Evolutionary conservation across 352 stramenopile species (phyloP), one percentile per base, ranked within the genome.

Genomic region (Phytophthora melonis): DNA sequence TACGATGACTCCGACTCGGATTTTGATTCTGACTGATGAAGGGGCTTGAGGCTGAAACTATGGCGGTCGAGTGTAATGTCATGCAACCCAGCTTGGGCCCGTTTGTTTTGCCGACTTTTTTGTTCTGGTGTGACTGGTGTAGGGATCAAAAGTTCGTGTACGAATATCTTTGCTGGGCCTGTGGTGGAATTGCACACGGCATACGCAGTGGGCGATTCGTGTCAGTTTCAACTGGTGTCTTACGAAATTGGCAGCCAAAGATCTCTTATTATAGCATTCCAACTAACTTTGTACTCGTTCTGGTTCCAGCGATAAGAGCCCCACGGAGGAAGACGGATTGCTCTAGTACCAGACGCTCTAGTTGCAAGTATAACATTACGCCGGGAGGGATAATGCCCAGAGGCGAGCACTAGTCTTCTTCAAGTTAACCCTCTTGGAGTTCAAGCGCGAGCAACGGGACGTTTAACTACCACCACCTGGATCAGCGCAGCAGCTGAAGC

Each of bases 21-120:
- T 81, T 91, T 87, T 68, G 84, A 91, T 67, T 89, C 81, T 52
- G 79, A 86, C 68, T 87, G 60, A 83, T 60, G 50, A 19, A 23
- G 10, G 62, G 5, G 54, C 43, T 36, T 52, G 41, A 19, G 5
- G 41, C 25, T 52, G 52, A n/a, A 19, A 18, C 34, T 23, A 23
- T 57, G n/a, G 14, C 41, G 50, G 13, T 56, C 36, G 47, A 25
- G 30, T 49, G 47, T 53, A 65, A 74, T 70, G n/a, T 14, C 55
- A 66, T 30, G 36, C 57, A 72, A 58, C 34, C 18, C 50, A 47
- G 57, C 11, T 56, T 30, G 25, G 25, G 25, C 25, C 19, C 0
- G 21, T 53, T 59, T 54, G 49, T 36, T 47, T 49, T 30, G 25
- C 25, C 30, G n/a, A 11, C 27, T 16, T 55, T 55, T 2, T 16